Evolutionary conservation across 2,329 filamentous ascomycete species (phyloP).

Genomic region (Trichophyton rubrum): DNA sequence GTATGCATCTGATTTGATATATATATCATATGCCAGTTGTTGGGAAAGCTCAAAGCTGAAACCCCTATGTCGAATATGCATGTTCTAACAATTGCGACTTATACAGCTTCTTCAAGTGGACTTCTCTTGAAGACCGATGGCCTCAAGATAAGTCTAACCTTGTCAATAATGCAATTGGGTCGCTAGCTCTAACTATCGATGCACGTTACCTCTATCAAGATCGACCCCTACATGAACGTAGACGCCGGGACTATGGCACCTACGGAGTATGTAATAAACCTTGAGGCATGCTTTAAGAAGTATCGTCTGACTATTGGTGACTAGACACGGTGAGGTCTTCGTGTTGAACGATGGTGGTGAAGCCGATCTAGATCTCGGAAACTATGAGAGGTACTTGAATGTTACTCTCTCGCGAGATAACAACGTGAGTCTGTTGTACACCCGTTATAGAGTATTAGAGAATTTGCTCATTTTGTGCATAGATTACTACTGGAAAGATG

Average conservation of each 20-base stretch:
- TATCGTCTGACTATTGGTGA: not conserved
- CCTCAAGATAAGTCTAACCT: conserved; percentile 51
- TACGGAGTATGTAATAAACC: conserved; percentile 39
- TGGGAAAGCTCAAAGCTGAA: conserved; percentile 16
- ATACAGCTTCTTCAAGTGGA: conserved; percentile 54
- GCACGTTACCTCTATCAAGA: conserved; percentile 55
- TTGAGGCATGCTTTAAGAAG: not conserved
- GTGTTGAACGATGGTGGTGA: conserved; percentile 75
- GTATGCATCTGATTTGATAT: conserved; percentile 28
- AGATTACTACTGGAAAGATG: conserved; percentile 90
- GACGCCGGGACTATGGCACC: conserved; percentile 63
- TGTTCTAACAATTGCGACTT: conserved; percentile 10
- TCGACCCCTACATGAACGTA: conserved; percentile 63
- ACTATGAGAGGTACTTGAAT: conserved; percentile 70
- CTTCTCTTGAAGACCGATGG: conserved; percentile 69
- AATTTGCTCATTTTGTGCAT: not conserved
- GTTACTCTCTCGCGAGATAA: conserved; percentile 72
- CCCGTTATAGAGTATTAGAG: not conserved
- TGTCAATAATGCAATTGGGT: not conserved
- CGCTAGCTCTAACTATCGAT: conserved; percentile 18
- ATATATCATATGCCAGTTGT: conserved; percentile 10
- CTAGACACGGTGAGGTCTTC: conserved; percentile 75
- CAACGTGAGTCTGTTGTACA: conserved; percentile 39
- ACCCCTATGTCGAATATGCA: conserved; percentile 16
- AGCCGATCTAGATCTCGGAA: conserved; percentile 61